phyloP scores from a whole-genome alignment of 2,329 filamentous ascomycete genomes.

The Biscogniauxia mediterranea region DNA sequence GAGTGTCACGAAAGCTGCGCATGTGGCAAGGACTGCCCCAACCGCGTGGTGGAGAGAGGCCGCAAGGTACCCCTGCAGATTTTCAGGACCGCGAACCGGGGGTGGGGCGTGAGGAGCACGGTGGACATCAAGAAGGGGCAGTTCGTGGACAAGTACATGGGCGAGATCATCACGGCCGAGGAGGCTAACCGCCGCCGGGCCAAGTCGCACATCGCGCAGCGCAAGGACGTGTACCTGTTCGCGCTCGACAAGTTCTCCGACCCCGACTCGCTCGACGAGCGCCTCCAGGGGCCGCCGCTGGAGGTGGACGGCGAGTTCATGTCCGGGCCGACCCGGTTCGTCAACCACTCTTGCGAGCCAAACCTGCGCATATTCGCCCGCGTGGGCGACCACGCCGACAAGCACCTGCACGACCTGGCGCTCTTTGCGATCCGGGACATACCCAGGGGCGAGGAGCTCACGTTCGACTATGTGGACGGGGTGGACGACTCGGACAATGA shows the following conservation, averaged over 20 bases:
- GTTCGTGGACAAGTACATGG: constrained; percentile 78
- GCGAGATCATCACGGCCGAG: constrained; percentile 62
- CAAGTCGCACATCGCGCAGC: constrained; percentile 51
- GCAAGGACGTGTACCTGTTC: constrained; percentile 79
- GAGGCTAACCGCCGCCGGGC: constrained; percentile 66
- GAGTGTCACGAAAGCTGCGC: constrained; percentile 74
- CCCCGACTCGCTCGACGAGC: constrained; percentile 51
- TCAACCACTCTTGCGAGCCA: constrained; percentile 79
- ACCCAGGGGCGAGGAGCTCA: constrained; percentile 64
- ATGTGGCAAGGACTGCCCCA: constrained; percentile 65
- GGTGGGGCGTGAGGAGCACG: constrained; percentile 72
- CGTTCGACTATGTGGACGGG: constrained; percentile 76
- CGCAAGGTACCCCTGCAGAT: constrained; percentile 70
- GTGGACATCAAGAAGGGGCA: constrained; percentile 67
- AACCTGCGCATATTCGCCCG: constrained; percentile 79
- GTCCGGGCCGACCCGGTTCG: constrained; percentile 76
- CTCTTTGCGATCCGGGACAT: constrained; percentile 72
- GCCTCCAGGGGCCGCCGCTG: constrained; percentile 54
- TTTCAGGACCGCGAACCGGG: constrained; percentile 69
- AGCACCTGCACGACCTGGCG: constrained; percentile 71
- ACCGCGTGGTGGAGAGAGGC: constrained; percentile 74
- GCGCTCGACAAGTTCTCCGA: constrained; percentile 77
- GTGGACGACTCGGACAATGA: constrained; percentile 50
- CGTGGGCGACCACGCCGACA: constrained; percentile 73
- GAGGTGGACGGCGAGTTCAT: constrained; percentile 72